phyloP scores from a whole-genome alignment of 306 rosid genomes.

The Gynostemma pentaphyllum region DNA sequence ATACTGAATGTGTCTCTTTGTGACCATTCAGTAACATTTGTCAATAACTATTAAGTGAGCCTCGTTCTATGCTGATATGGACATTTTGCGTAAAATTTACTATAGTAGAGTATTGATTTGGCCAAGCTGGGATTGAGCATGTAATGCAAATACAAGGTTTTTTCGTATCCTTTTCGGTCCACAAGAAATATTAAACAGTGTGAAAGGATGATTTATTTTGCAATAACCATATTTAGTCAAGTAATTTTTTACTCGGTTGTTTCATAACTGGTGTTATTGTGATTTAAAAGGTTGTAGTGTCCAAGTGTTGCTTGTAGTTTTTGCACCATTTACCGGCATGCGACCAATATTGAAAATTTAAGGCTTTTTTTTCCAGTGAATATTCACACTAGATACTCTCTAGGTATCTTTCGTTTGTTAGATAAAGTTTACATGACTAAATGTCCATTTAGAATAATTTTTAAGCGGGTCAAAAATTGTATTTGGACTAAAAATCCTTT shows the following conservation, averaged over 20 bases:
- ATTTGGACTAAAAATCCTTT: no score
- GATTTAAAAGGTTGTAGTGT: constrained; percentile 39
- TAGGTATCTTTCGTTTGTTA: constrained; percentile 13
- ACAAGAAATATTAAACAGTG: neutral
- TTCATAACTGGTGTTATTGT: neutral
- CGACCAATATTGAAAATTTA: constrained; percentile 32
- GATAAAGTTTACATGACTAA: neutral
- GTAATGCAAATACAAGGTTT: neutral
- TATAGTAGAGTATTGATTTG: no score
- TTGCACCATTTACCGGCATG: constrained; percentile 52
- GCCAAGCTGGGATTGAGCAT: no score
- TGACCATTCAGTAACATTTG: neutral
- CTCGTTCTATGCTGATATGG: neutral
- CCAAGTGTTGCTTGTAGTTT: constrained; percentile 34
- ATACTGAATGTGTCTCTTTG: neutral
- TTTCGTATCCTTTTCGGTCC: neutral
- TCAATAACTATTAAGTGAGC: neutral
- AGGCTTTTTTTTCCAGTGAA: constrained; percentile 15
- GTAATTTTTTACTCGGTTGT: neutral
- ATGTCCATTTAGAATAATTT: no score
- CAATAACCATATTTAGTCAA: neutral
- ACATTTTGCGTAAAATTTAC: no score
- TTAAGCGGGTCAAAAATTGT: no score
- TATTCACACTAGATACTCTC: constrained; percentile 11
- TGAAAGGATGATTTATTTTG: neutral